These are phyloP conservation scores for Boechera retrofracta DNA, from an alignment of 345 rosid species.

Conservation along the genomic window DNA sequence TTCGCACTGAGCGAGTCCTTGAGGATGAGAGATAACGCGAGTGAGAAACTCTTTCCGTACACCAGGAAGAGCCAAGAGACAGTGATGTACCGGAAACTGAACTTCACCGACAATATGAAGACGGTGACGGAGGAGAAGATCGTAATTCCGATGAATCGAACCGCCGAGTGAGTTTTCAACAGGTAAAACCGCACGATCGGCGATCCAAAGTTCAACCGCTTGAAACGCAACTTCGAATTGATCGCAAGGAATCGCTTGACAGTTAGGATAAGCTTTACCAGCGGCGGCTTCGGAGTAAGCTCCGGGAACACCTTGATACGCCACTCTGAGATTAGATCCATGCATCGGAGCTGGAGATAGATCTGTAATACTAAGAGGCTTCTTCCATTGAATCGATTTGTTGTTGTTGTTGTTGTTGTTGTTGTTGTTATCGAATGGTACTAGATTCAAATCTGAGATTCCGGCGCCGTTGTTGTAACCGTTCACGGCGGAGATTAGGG, in stretches of 20 bases:
- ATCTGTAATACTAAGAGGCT: slow-evolving; percentile 71
- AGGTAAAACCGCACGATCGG: slow-evolving; percentile 93
- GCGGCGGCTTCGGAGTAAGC: slow-evolving; percentile 99
- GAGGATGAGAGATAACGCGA: slow-evolving; percentile 96
- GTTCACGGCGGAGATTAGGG: slow-evolving; percentile 52
- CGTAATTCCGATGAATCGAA: slow-evolving; percentile 94
- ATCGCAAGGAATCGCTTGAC: slow-evolving; percentile 96
- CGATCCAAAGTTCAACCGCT: slow-evolving; percentile 98
- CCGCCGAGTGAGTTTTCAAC: slow-evolving; percentile 97
- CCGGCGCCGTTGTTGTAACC: slow-evolving; percentile 52
- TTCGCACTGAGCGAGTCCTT: slow-evolving; percentile 94
- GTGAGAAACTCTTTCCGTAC: slow-evolving; percentile 72
- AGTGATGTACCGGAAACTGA: slow-evolving; percentile 92
- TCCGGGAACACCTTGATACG: slow-evolving; percentile 98
- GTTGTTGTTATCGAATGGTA: slow-evolving; percentile 45
- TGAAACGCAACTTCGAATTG: slow-evolving; percentile 97
- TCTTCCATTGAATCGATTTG: slow-evolving; percentile 37
- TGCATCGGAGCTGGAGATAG: slow-evolving; percentile 91
- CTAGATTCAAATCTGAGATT: slow-evolving; percentile 55
- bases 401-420: slow-evolving; percentile 28
- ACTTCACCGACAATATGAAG: slow-evolving; percentile 98
- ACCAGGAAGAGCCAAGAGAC: slow-evolving; percentile 90
- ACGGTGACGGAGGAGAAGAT: slow-evolving; percentile 93
- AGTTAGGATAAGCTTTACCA: slow-evolving; percentile 90
- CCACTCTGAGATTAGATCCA: slow-evolving; percentile 86